Evolutionary conservation across 495 filamentous ascomycete genomes (phyloP).

Genomic region (Neurospora discreta): DNA sequence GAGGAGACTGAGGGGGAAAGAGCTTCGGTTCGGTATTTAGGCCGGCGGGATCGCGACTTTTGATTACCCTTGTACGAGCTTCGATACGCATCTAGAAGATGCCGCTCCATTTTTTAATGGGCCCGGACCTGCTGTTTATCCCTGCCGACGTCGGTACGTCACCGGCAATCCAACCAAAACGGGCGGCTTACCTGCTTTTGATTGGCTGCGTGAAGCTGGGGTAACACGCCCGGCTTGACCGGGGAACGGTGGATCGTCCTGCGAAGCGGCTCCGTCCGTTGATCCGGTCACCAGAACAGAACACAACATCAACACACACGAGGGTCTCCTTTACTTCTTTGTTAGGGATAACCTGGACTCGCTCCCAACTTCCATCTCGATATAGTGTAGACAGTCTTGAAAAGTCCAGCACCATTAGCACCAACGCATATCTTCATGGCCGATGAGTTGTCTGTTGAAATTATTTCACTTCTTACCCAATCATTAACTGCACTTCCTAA

Average conservation of each 20-base stretch:
- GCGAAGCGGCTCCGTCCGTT: not conserved
- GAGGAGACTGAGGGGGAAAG: not conserved
- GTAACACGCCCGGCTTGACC: not conserved
- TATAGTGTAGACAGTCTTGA: not conserved
- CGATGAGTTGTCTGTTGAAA: not conserved
- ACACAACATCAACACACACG: not conserved
- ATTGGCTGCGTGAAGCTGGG: constrained; percentile 5
- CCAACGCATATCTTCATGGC: not conserved
- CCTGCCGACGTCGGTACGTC: constrained; percentile 4
- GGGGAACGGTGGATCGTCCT: not conserved
- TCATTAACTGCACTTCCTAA: not conserved
- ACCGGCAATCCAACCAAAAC: not conserved
- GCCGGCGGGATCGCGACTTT: not conserved
- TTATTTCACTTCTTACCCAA: not conserved
- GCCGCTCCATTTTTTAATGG: constrained; percentile 17
- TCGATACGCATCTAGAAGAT: constrained; percentile 23
- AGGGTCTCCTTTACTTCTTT: not conserved
- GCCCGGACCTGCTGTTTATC: constrained; percentile 8
- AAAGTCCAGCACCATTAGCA: not conserved
- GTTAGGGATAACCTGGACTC: not conserved
- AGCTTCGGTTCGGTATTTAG: not conserved
- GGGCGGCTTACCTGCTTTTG: not conserved
- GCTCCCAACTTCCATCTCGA: not conserved
- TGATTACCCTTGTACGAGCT: constrained; percentile 9
- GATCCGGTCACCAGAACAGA: not conserved